Percentiles rank a stretch among this genome's conserved stretches.
phyloP scores from a whole-genome alignment of 768 basidiomycete species.

The Candolleomyces efflorescens region DNA sequence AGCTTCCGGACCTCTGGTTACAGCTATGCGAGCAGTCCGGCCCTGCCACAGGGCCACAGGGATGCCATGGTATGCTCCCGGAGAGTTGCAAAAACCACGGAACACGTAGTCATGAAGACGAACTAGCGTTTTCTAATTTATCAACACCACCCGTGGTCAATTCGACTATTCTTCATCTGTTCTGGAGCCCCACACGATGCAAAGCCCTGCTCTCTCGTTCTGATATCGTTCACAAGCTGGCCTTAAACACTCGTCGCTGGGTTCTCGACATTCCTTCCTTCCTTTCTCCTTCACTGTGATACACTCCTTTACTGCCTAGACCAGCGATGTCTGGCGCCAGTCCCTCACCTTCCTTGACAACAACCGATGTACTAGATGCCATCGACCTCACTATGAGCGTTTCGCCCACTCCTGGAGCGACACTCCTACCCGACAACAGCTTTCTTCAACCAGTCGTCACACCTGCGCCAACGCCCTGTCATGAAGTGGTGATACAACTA shows the following conservation, averaged over 20 bases:
- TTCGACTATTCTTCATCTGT: neutral
- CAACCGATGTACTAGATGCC: neutral
- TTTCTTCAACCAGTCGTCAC: constrained; percentile 29
- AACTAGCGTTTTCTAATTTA: neutral
- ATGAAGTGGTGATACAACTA: constrained; percentile 45
- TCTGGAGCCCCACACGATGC: neutral
- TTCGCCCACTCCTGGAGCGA: neutral
- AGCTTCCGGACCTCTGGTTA: neutral
- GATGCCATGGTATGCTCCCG: too few relatives aligned
- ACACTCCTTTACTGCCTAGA: neutral
- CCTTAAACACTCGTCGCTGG: neutral
- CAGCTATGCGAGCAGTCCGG: neutral
- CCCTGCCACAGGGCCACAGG: too few relatives aligned
- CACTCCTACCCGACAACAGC: constrained; percentile 5
- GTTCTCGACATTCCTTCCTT: neutral
- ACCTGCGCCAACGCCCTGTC: constrained; percentile 28
- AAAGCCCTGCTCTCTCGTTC: neutral
- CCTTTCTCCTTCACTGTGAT: neutral
- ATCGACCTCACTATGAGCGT: neutral
- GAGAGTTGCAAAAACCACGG: neutral
- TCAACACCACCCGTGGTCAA: neutral
- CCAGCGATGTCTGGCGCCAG: neutral
- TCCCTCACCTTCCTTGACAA: neutral
- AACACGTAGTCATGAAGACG: constrained; percentile 4
- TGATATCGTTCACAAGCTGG: neutral